Evolutionary conservation across 2,329 filamentous ascomycete species (phyloP).

Genomic region (Exophiala sp.): DNA sequence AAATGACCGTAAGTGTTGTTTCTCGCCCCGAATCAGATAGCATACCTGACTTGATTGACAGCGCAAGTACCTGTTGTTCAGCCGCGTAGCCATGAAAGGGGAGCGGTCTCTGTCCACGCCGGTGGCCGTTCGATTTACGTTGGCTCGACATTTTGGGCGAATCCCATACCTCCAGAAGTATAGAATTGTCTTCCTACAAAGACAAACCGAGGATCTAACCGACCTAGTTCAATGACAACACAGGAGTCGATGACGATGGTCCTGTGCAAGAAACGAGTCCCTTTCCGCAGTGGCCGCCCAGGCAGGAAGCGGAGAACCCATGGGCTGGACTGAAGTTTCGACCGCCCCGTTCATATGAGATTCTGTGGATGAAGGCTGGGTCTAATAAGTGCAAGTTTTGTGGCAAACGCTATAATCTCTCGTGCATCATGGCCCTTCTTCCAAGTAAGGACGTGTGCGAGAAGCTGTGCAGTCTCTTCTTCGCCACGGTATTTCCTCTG

Average conservation of each 20-base stretch:
- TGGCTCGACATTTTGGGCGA: conserved; percentile 23
- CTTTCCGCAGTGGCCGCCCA: conserved; percentile 12
- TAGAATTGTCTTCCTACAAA: neutral
- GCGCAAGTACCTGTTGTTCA: conserved; percentile 1
- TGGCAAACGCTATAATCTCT: conserved; percentile 20
- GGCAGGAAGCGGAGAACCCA: neutral
- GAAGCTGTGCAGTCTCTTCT: conserved; percentile 21
- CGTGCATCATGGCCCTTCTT: conserved; percentile 20
- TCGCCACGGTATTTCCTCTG: conserved; percentile 23
- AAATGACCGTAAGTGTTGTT: conserved; percentile 1
- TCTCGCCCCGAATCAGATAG: too few relatives aligned
- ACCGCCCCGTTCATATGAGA: conserved; percentile 8
- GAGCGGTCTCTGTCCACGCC: conserved; percentile 10
- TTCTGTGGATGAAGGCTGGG: conserved; percentile 9
- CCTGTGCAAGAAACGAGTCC: conserved; percentile 1
- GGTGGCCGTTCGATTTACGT: conserved; percentile 19
- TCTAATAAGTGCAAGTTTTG: conserved; percentile 20
- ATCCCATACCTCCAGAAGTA: conserved; percentile 22
- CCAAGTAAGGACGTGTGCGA: conserved; percentile 18
- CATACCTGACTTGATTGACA: neutral
- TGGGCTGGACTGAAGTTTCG: conserved; percentile 12
- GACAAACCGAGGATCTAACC: neutral
- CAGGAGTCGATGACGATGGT: neutral
- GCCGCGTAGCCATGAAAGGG: conserved; percentile 6
- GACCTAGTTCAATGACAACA: conserved; percentile 4